These are phyloP conservation scores for Volvox africanus DNA, from an alignment of 139 green algal genomes.

Conservation along the genomic window DNA sequence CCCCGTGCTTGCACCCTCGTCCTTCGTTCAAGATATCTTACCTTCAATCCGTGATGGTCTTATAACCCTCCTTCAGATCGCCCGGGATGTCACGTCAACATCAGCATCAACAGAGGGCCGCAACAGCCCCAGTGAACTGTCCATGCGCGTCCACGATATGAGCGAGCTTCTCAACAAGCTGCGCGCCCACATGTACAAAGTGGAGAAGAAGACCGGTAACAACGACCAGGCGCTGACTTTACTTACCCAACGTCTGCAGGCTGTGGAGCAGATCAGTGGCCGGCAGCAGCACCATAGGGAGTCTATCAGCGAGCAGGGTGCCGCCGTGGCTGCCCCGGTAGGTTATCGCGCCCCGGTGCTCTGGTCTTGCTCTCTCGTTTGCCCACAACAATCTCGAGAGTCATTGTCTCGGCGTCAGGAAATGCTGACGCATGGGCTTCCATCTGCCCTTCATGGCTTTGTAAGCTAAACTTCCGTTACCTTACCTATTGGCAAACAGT, in stretches of 20 bases:
- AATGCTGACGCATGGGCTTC: too few relatives aligned
- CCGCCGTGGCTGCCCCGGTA: background rate
- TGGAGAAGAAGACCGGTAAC: conserved; percentile 46
- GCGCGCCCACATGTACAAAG: conserved; percentile 57
- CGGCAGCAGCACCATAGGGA: background rate
- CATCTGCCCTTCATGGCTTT: too few relatives aligned
- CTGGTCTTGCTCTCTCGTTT: too few relatives aligned
- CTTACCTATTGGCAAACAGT: background rate
- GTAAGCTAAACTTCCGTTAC: too few relatives aligned
- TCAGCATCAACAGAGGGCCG: background rate
- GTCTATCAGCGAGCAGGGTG: background rate
- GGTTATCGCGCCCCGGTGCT: background rate
- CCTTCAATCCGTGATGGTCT: too few relatives aligned
- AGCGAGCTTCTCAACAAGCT: conserved; percentile 57
- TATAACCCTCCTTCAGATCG: background rate
- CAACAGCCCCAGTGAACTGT: conserved; percentile 48
- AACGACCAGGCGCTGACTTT: conserved; percentile 5
- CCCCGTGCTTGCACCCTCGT: background rate
- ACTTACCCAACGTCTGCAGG: conserved; percentile 8
- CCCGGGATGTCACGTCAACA: background rate
- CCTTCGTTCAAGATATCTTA: background rate
- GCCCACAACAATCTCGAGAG: too few relatives aligned
- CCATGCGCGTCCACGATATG: conserved; percentile 50
- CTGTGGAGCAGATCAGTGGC: background rate
- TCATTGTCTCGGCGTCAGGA: too few relatives aligned